phyloP scores from a whole-genome alignment of 805 yeast genomes.

The Candida pseudofarinosa region DNA sequence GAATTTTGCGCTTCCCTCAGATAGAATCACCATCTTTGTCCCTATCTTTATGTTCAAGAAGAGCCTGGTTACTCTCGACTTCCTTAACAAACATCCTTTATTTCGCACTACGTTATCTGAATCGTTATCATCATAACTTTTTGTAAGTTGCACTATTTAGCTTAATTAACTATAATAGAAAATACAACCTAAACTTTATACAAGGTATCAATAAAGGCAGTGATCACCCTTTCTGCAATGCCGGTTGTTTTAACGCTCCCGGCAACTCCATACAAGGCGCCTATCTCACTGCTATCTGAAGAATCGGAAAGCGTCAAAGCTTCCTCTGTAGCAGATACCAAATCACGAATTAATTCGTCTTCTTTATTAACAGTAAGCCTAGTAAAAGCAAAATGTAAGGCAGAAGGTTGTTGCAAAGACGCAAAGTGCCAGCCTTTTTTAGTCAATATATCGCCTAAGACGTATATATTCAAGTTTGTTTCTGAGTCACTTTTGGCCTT shows the following conservation, averaged over 20 bases:
- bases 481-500: constrained; percentile 37
- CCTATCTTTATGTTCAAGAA: too few relatives aligned
- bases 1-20: constrained; percentile 1
- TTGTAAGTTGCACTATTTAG: background rate
- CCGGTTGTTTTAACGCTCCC: constrained; percentile 84
- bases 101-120: background rate
- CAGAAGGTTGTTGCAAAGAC: constrained; percentile 84
- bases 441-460: constrained; percentile 66
- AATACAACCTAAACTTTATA: constrained; percentile 48
- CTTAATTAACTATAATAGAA: too few relatives aligned
- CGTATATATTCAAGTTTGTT: constrained; percentile 60
- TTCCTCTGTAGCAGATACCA: constrained; percentile 39
- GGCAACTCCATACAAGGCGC: constrained; percentile 93
- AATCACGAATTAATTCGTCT: constrained; percentile 53
- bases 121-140: too few relatives aligned
- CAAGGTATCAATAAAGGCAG: constrained; percentile 75
- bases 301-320: constrained; percentile 19
- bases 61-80: background rate
- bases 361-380: constrained; percentile 59
- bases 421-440: constrained; percentile 85
- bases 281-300: constrained; percentile 53
- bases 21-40: constrained; percentile 1
- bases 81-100: too few relatives aligned
- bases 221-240: constrained; percentile 74
- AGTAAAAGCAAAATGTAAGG: constrained; percentile 88